phyloP scores from a whole-genome alignment of 176 grass and related monocot species.

The Microstegium vimineum region DNA sequence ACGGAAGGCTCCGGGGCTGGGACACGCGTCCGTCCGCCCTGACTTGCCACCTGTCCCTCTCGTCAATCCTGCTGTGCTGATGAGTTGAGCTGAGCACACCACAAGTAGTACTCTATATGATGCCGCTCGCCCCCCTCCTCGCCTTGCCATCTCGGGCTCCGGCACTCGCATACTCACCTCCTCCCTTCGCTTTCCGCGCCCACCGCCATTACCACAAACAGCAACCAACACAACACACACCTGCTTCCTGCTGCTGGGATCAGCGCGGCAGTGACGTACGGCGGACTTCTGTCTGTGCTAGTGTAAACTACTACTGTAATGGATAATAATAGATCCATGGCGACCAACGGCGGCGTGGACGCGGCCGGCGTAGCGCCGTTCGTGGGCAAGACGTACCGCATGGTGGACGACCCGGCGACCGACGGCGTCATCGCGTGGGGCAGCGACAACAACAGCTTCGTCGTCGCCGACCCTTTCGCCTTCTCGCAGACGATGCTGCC shows the following conservation, averaged over 20 bases:
- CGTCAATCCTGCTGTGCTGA: too few species aligned
- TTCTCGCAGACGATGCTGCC: conserved; percentile 80
- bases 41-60: conserved; percentile 45
- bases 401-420: conserved; percentile 73
- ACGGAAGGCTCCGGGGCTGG: conserved; percentile 10
- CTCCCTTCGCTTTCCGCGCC: background rate
- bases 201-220: background rate
- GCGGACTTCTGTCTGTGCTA: too few species aligned
- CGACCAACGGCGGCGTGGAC: background rate
- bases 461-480: conserved; percentile 70
- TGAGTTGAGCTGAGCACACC: too few species aligned
- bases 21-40: conserved; percentile 72
- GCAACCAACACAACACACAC: background rate
- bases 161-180: background rate
- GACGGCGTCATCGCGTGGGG: conserved; percentile 73
- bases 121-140: background rate
- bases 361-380: conserved; percentile 51
- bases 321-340: background rate
- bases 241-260: background rate
- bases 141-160: conserved; percentile 35
- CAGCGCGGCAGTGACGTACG: background rate
- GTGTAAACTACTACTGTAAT: too few species aligned
- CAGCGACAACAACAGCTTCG: conserved; percentile 69
- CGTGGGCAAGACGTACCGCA: conserved; percentile 79
- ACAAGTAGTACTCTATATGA: background rate